Evolutionary conservation across 1,284 basidiomycete genomes (phyloP).

Genomic region (Cutaneotrichosporon spelunceum): DNA sequence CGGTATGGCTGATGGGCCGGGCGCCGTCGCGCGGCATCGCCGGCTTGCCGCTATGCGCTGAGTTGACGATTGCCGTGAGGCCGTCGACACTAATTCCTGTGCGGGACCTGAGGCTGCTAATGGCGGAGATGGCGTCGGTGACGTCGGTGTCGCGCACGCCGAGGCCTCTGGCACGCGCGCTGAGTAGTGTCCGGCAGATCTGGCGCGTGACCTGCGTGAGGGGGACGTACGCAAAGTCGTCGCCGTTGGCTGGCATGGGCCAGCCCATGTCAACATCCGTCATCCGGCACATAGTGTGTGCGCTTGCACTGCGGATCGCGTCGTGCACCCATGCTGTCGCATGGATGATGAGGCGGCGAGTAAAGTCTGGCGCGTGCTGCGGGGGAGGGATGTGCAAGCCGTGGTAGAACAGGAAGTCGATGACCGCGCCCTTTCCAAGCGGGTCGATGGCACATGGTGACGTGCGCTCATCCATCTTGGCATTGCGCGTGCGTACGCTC

Average conservation of each 20-base stretch:
- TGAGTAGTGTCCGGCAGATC: slow-evolving; percentile 11
- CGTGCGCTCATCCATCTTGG: neutral
- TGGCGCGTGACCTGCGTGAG: slow-evolving; percentile 4
- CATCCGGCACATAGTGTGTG: slow-evolving; percentile 12
- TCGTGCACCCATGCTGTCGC: slow-evolving; percentile 10
- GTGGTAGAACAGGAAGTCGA: slow-evolving; percentile 15
- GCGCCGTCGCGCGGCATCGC: neutral
- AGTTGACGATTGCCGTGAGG: neutral
- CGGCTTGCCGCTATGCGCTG: neutral
- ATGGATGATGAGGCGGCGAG: slow-evolving; percentile 9
- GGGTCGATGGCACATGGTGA: slow-evolving; percentile 10
- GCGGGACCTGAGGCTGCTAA: neutral
- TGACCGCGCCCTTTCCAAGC: slow-evolving; percentile 16
- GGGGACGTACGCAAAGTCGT: slow-evolving; percentile 5
- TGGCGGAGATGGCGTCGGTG: neutral
- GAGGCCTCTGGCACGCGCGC: slow-evolving; percentile 5
- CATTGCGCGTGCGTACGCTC: slow-evolving; percentile 4
- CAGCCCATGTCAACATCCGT: slow-evolving; percentile 16
- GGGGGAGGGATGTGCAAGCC: slow-evolving; percentile 8
- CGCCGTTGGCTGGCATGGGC: neutral
- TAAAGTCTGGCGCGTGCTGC: neutral
- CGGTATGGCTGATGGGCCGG: neutral
- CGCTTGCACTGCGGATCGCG: slow-evolving; percentile 14
- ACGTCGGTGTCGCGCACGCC: slow-evolving; percentile 3
- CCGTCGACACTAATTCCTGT: slow-evolving; percentile 4